phyloP scores from a whole-genome alignment of 2,329 filamentous ascomycete species.

The Neonectria magnoliae region DNA sequence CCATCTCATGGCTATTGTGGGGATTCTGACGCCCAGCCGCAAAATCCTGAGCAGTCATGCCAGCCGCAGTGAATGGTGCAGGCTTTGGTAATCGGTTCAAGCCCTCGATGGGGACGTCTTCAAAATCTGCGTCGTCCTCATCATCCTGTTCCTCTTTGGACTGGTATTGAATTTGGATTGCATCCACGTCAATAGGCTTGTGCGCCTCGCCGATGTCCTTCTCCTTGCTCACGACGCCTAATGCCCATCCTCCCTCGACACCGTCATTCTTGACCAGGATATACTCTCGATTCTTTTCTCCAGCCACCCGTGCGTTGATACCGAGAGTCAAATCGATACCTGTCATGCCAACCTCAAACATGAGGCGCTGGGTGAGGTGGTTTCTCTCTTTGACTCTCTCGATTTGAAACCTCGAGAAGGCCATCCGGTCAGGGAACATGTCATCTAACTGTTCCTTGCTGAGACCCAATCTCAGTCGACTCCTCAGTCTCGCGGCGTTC shows the following conservation, averaged over 20 bases:
- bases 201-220: constrained; percentile 82
- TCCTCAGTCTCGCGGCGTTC: constrained; percentile 89
- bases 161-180: constrained; percentile 65
- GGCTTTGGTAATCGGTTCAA: constrained; percentile 82
- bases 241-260: constrained; percentile 93
- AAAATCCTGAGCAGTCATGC: constrained; percentile 40
- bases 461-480: constrained; percentile 91
- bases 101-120: constrained; percentile 92
- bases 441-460: constrained; percentile 94
- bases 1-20: constrained; percentile 34
- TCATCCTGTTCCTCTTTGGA: constrained; percentile 69
- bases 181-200: constrained; percentile 93
- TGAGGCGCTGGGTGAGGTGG: constrained; percentile 91
- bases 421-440: constrained; percentile 99
- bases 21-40: constrained; percentile 42
- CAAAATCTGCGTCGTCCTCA: constrained; percentile 83
- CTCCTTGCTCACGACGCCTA: constrained; percentile 90
- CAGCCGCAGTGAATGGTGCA: constrained; percentile 33
- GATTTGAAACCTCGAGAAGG: constrained; percentile 95
- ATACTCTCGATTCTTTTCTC: constrained; percentile 92
- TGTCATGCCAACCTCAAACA: constrained; percentile 93
- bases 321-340: constrained; percentile 76
- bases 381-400: constrained; percentile 93
- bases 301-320: constrained; percentile 74
- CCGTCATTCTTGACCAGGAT: constrained; percentile 96